A percentile compares a stretch with the other conserved stretches of the same genome.
These are phyloP conservation scores for Entelexis paramagnoliae DNA, from an alignment of 1,139 yeast genomes.

Conservation along the genomic window DNA sequence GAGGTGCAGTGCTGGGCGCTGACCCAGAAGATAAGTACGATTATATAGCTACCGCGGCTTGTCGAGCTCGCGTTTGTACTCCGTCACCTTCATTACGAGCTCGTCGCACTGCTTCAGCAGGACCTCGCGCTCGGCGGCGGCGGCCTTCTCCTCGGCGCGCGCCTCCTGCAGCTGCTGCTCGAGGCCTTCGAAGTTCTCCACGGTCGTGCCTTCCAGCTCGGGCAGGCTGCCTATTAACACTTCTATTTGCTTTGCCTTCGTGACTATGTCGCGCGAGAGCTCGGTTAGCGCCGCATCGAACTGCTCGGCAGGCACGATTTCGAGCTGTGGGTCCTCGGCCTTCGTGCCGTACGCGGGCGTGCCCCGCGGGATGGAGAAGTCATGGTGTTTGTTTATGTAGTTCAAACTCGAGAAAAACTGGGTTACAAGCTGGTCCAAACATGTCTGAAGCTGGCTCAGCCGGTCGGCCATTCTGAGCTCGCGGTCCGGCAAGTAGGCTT, in stretches of 20 bases:
- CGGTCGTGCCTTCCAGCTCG: constrained; percentile 79
- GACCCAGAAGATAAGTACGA: background rate
- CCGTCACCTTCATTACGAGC: constrained; percentile 52
- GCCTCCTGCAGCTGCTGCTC: constrained; percentile 53
- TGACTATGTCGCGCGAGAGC: constrained; percentile 68
- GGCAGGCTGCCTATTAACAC: constrained; percentile 83
- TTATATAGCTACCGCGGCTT: constrained; percentile 31
- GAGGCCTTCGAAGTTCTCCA: constrained; percentile 48
- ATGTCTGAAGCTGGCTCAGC: constrained; percentile 81
- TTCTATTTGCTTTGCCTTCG: constrained; percentile 77
- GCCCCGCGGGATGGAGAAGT: constrained; percentile 39
- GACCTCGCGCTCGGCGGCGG: constrained; percentile 56
- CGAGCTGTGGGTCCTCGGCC: constrained; percentile 42
- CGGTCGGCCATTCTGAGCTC: constrained; percentile 41
- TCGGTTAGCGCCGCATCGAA: constrained; percentile 39
- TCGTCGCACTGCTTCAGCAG: constrained; percentile 57
- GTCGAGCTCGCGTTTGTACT: constrained; percentile 38
- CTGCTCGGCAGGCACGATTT: constrained; percentile 33
- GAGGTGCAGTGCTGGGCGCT: constrained; percentile 6
- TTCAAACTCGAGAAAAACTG: constrained; percentile 87
- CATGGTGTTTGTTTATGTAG: constrained; percentile 67
- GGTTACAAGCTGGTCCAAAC: constrained; percentile 80
- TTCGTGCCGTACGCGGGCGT: constrained; percentile 37
- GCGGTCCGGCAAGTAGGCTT: background rate
- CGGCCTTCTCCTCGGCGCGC: constrained; percentile 49